Base-by-base conservation (phyloP, 352 stramenopile genomes). In the Phytopythium montanum region DNA sequence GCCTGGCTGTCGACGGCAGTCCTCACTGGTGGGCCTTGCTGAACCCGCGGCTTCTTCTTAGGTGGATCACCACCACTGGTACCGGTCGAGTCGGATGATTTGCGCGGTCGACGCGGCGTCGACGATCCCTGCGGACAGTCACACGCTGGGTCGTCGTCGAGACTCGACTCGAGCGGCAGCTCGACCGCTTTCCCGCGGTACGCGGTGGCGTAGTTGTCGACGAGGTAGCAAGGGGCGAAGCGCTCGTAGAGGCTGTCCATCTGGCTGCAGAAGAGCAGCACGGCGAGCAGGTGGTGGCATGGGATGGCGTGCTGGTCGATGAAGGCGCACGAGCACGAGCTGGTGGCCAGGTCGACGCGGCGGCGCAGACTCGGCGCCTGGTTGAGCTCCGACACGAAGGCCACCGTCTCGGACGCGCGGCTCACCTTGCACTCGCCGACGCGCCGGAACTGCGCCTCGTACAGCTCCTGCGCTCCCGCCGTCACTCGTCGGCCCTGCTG, bases 281-380 rank as follows among this genome's bases (percentile, higher is more conserved):
- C 78, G 2, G 78, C 75, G 48, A 88, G 78, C 52, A 88, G 49
- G 56, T 88, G 78, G n/a, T 73, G 73, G 34, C 78, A 88, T 29
- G 78, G 78, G 33, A 85, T 82, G 12, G 66, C 70, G 57, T 72
- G 71, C 55, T 88, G 75, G 41, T 78, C 64, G 59, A 85, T 84
- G 64, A 85, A 88, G 21, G 64, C 48, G 56, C 78, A 88, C 18
- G 73, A 70, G 55, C 75, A 88, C 50, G 71, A 72, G 39, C 69
- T 80, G 28, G 66, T 36, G 29, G 66, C 56, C 25, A 88, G 61
- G 45, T 88, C 78, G 4, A 85, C 71, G 13, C 75, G 73, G 28
- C 66, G 70, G 16, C 64, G 71, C 42, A 52, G 45, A 36, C 41
- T 71, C 13, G 44, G 60, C 56, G 70, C 49, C 29, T 71, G 73